Evolutionary conservation across 192 early-diverging fungal species (phyloP), one percentile per base, ranked within the genome.

Genomic region (Dispira simplex): DNA sequence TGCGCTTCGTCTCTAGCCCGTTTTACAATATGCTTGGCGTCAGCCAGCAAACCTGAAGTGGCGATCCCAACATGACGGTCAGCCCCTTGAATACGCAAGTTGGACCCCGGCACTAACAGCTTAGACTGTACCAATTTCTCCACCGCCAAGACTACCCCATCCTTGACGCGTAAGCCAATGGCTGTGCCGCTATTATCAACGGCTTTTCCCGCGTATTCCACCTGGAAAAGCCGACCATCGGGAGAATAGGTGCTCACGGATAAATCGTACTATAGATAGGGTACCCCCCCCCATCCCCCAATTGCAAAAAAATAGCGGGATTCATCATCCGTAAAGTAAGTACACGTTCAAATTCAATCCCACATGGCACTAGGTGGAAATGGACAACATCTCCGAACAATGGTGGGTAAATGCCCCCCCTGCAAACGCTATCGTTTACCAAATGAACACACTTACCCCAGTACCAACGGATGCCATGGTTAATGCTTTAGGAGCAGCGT

Each of bases 241-340:
- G 95, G 95, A 44, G 97, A 97, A 73, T 99, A 99, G 39, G 97
- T 99, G 69, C 93, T 93, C 45, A 93, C 87, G 32, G 92, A 95
- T 56, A 98, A 80, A 77, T 99, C 97, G 70, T 99, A 99, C 87
- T 90, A 78, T 64, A 66, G 16, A 62, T 4, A 14, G 48, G 48
- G 9, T 16, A 16, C 51, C 47, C n/a, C n/a, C n/a, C n/a, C n/a
- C 32, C 18, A 20, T 21, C 11, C 25, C 39, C 21, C 60, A 44
- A 28, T 21, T 62, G 57, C 60, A 55, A 32, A 55, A 51, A 28
- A 63, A 25, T 11, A 62, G 58, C 21, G 64, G 46, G 57, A 68
- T 47, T 62, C 63, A 57, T 44, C 66, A 32, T 18, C 43, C 44
- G 23, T 16, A 49, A 49, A 44, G 67, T 64, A 20, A 63, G 59